Evolutionary conservation across 257 asterid genomes (phyloP), one percentile per base, ranked within the genome.

Genomic region (Gardenia jasminoides): DNA sequence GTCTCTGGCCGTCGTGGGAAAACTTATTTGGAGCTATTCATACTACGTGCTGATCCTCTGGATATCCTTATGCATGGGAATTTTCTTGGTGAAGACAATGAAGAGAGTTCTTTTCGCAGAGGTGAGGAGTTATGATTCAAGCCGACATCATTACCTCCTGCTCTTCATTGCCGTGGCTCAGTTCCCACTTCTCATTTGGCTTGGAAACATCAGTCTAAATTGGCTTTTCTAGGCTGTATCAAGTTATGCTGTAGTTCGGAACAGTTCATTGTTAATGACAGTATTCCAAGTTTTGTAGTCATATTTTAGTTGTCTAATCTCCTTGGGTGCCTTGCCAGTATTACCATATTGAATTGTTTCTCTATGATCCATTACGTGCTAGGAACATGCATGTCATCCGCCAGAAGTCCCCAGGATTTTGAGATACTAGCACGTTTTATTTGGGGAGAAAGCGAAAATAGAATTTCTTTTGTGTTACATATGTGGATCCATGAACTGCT

Each of bases 121-220:
- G 75, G 87, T 84, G 30, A 69, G 85, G 61, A 78, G 76, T 54
- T 77, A 62, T 17, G 83, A 84, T 67, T 78, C 87, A 70, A 84
- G 87, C 83, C 62, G 85, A 46, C 87, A 80, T 62, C 87, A 84
- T 66, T 84, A 84, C 78, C 87, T 77, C 67, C 62, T 84, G 72
- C 80, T 84, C 82, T 84, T 84, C 84, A 84, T 84, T 43, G 87
- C 87, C 28, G 67, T 84, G 81, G 87, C 84, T 73, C 87, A 84
- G 82, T 80, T 84, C 67, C 87, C 87, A 10, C 84, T 84, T 59
- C 79, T 73, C 43, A 61, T 83, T 65, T 83, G 86, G 86, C 86
- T 83, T 66, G 86, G 86, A 65, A 83, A 83, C 77, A 65, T 81
- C 22, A 82, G 80, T 67, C 79, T 85, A 30, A 82, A 85, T 72